Evolutionary conservation across 352 stramenopile genomes (phyloP), one percentile per base, ranked within the genome.

Genomic region (Phytophthora boehmeriae): DNA sequence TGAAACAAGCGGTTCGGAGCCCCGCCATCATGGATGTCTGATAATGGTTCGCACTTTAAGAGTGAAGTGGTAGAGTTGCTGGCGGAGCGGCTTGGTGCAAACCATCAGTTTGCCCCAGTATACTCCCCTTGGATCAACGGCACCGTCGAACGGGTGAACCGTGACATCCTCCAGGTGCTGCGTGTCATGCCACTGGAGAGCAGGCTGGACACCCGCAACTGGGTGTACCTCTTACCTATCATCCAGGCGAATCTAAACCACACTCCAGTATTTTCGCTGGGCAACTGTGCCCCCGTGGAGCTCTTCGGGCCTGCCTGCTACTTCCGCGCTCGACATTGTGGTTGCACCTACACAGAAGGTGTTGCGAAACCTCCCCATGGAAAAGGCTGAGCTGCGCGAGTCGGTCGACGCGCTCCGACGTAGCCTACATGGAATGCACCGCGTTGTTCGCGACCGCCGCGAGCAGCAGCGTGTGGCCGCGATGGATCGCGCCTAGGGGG

Each of bases 41-140:
- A 60, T 10, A 56, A 56, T 13, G 55, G 55, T 0, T 8, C 55
- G 8, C 36, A 63, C 20, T 57, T 63, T 30, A 57, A 57, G 55
- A 36, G 4, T 19, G 5, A 16, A 28, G 22, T 53, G 11, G 38
- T 57, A 38, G 45, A 50, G 2, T n/a, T 3, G 4, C 36, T 63
- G 0, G 55, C 46, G 11, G 17, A 56, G 13, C 34, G 45, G 0
- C 20, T 63, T 3, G n/a, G 17, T 1, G 46, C 22, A 1, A 30
- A n/a, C 3, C 46, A 45, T 1, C 1, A 2, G 1, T 63, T 56
- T 14, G 45, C 28, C 13, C 25, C 43, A 4, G 54, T 62, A 5
- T 54, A 62, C 22, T 42, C 53, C 13, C 53, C 35, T 5, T 57
- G 27, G 46, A 54, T 63, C 20, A 63, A 38, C 8, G 53, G 42